Percentiles rank a stretch among this genome's conserved stretches.
phyloP scores from a whole-genome alignment of 495 filamentous ascomycete species.

The Niebla homalea region DNA sequence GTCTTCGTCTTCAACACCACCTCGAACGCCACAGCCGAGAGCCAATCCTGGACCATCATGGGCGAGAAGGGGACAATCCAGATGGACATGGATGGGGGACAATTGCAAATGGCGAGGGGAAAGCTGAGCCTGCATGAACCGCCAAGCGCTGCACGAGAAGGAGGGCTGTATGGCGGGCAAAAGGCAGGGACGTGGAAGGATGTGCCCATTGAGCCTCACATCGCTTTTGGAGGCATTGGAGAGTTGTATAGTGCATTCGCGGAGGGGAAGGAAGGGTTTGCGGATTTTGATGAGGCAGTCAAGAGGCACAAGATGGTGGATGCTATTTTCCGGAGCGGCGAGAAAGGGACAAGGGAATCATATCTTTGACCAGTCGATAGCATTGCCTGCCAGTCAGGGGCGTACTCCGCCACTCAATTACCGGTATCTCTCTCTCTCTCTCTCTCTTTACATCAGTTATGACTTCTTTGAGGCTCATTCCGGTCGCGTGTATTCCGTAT shows the following conservation, averaged over 20 bases:
- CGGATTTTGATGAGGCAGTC: constrained; percentile 9
- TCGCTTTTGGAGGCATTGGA: constrained; percentile 5
- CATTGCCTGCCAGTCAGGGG: no score
- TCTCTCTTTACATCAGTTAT: no score
- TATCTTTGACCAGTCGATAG: not conserved
- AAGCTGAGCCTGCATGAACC: constrained; percentile 2
- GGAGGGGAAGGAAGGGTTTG: constrained; percentile 2
- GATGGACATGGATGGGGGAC: constrained; percentile 20
- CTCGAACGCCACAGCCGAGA: constrained; percentile 1
- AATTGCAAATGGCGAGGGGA: constrained; percentile 1
- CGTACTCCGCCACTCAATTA: no score
- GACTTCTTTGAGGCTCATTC: no score
- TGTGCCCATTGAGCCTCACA: not conserved
- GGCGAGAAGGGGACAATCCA: constrained; percentile 43
- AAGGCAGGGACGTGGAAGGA: constrained; percentile 3
- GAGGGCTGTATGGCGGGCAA: not conserved
- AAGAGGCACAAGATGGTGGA: constrained; percentile 8
- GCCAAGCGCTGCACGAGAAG: not conserved
- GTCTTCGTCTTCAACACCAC: not conserved
- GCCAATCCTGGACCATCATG: constrained; percentile 40
- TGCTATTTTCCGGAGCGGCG: constrained; percentile 6
- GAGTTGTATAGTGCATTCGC: constrained; percentile 10
- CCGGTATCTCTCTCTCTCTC: no score
- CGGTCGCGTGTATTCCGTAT: no score
- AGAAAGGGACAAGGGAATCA: constrained; percentile 3